Evolutionary conservation across 2,329 filamentous ascomycete genomes (phyloP).

Genomic region (Aciculosporium take): DNA sequence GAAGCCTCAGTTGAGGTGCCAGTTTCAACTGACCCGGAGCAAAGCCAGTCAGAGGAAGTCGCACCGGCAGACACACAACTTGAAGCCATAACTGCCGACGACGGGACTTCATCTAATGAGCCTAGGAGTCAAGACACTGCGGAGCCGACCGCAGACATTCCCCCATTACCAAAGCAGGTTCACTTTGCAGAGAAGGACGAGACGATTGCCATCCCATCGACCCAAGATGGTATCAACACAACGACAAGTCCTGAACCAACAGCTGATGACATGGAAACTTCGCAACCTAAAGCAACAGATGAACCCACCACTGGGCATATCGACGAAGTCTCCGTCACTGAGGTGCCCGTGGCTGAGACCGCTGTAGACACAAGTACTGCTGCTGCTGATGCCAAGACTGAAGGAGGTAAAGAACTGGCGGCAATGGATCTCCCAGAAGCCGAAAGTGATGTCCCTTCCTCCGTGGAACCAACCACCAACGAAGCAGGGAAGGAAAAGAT

Average conservation of each 20-base stretch:
- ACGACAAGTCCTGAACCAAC: not conserved
- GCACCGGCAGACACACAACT: not conserved
- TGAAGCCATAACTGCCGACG: not conserved
- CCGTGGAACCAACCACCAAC: not conserved
- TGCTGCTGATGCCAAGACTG: not conserved
- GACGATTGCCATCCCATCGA: not conserved
- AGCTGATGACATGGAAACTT: not conserved
- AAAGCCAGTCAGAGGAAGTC: not conserved
- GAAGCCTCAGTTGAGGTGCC: not conserved
- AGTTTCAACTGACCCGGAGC: not conserved
- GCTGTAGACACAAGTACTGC: not conserved
- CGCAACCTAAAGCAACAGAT: not conserved
- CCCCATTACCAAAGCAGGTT: slow-evolving; percentile 5
- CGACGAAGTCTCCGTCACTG: not conserved
- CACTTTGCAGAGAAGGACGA: slow-evolving; percentile 7
- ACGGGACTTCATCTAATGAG: not conserved
- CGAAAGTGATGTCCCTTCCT: not conserved
- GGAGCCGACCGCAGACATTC: not conserved
- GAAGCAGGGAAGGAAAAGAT: not conserved
- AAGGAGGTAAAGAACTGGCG: not conserved
- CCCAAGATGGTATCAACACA: not conserved
- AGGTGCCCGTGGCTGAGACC: not conserved
- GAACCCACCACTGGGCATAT: slow-evolving; percentile 1
- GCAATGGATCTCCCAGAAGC: not conserved
- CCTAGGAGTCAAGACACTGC: not conserved